Evolutionary conservation across 2,329 filamentous ascomycete species (phyloP), one percentile per base, ranked within the genome.

Genomic region (Colletotrichum siamense): DNA sequence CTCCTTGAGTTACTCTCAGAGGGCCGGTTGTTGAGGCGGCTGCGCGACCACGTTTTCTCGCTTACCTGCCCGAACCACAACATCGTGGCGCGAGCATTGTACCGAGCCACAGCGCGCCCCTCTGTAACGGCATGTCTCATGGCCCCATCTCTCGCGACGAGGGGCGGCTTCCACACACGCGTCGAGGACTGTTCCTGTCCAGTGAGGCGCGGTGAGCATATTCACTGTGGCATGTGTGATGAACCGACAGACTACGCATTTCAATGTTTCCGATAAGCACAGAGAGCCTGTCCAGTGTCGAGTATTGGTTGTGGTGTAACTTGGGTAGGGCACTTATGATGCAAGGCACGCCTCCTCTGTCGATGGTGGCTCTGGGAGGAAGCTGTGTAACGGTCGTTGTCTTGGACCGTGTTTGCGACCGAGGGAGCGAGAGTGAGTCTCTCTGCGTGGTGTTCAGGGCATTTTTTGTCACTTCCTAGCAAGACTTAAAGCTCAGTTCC

Each of bases 51-150:
- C 44, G 44, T 49, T 59, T 59, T 59, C 44, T 49, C 44, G 44
- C 44, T 49, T 49, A n/a, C 44, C 57, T 63, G 73, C 74, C 61
- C 65, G 34, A 44, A 73, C 36, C 65, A 76, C n/a, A 76, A 63
- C 49, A 74, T 36, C 34, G 64, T 65, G 32, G 72, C 74, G 74
- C 74, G 74, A 65, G 30, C 59, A 28, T 49, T 49, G 59, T 73
- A 39, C 57, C 36, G 36, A 65, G 65, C 34, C 52, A 75, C 68
- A 71, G 44, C 68, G 49, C 34, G 55, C 55, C 70, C 59, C 59
- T 76, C 65, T 74, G 34, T 39, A 76, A 74, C 70, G 74, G 70
- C 59, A 22, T 59, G 73, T 73, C 73, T 75, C 63, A 73, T 44
- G 15, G 59, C 34, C 32, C 44, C n/a, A 49, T 22, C 44, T 8